Base-by-base conservation (phyloP, 2,329 filamentous ascomycete genomes). In the Aspergillus sergii region DNA sequence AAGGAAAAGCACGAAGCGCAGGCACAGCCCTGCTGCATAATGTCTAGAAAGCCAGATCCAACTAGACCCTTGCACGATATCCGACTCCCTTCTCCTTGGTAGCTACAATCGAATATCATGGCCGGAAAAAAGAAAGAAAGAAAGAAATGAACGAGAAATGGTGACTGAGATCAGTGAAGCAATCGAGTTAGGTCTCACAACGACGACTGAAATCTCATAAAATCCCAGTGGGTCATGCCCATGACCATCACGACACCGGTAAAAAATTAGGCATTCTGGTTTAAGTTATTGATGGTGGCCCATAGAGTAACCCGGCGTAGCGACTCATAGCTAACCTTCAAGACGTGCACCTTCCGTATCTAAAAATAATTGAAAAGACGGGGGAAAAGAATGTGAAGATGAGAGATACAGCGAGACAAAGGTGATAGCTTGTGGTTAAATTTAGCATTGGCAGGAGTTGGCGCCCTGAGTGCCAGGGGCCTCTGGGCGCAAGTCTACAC, bases 401-500 rank as follows among this genome's bases (percentile, higher is more conserved):
- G 36, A 26, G 34, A 50, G 46, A 61, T 57, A 57, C 50, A 30
- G 16, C 51, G 16, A 16, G 32, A 55, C n/a, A 53, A 34, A 36
- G 36, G 48, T n/a, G 19, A 36, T 39, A 46, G 51, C 28, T 51
- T 5, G 32, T 50, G 46, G 30, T 43, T 30, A 61, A 43, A 71
- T 80, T 84, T 67, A 91, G 77, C 89, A 91, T 73, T 88, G 86
- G 81, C 89, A 91, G 54, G 83, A 82, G 64, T 82, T 84, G 23
- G 83, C 84, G 59, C 83, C 83, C 75, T 88, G 85, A 61, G 88
- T 88, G 61, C 81, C 82, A 68, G 87, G 83, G 60, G 87, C 81
- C 74, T 89, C 85, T 41, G 86, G 86, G 70, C 88, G 84, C 67
- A 92, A 80, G 76, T 91, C 88, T 43, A 92, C 89, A 59, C 89